phyloP scores from a whole-genome alignment of 2,329 filamentous ascomycete genomes.

The Calonectria ilicicola region DNA sequence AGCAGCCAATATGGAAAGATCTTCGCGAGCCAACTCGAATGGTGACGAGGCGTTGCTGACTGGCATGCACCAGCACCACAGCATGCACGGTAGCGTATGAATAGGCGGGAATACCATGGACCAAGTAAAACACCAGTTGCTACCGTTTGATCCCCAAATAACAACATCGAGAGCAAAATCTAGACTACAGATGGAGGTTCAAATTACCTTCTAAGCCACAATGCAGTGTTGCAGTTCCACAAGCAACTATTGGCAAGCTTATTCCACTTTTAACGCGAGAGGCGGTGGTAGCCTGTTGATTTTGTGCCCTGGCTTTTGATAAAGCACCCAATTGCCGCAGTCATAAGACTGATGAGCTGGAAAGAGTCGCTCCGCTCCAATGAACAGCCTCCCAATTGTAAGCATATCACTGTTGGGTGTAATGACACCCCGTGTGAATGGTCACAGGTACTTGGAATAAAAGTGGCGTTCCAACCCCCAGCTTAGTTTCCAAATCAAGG shows the following conservation, averaged over 20 bases:
- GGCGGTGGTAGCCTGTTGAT: not conserved
- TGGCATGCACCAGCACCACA: not conserved
- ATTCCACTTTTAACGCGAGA: not conserved
- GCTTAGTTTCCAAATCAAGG: not conserved
- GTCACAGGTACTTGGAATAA: not conserved
- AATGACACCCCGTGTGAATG: not conserved
- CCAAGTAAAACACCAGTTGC: not conserved
- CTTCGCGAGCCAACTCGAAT: not conserved
- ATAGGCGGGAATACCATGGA: not conserved
- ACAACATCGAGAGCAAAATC: not conserved
- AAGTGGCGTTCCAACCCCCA: not conserved
- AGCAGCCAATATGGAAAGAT: not conserved
- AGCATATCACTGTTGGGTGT: not conserved
- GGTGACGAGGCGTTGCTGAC: not conserved
- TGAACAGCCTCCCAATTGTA: not conserved
- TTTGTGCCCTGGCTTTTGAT: not conserved
- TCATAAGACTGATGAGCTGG: not conserved
- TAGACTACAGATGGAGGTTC: not conserved
- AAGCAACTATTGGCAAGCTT: not conserved
- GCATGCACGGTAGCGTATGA: not conserved
- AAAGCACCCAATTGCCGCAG: not conserved
- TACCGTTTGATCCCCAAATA: not conserved
- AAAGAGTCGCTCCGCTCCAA: not conserved
- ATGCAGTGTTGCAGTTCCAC: no score
- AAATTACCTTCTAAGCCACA: not conserved